Base-by-base conservation (phyloP, 148 eudicot genomes). In the Rhododendron molle region DNA sequence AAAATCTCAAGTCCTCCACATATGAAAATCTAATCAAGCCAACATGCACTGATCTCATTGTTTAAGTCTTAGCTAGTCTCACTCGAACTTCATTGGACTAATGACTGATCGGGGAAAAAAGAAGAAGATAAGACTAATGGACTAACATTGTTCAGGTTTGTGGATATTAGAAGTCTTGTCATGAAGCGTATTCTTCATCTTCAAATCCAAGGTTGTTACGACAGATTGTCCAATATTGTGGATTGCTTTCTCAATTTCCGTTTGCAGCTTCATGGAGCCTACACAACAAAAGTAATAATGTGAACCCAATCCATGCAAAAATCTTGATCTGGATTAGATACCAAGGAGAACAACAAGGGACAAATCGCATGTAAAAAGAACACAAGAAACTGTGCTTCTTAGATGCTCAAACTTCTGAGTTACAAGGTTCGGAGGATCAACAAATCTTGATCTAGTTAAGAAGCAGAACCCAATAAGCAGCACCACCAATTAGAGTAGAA, bases 121-220 rank as follows among this genome's bases (percentile, higher is more conserved):
- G n/a, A n/a, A n/a, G n/a, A n/a, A n/a, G n/a, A n/a, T n/a, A n/a
- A n/a, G n/a, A n/a, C n/a, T n/a, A n/a, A n/a, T n/a, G n/a, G n/a
- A n/a, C n/a, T n/a, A n/a, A n/a, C n/a, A n/a, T n/a, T n/a, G n/a
- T n/a, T n/a, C n/a, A n/a, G n/a, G n/a, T 86, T 91, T 89, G 90
- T 88, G 90, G 28, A 89, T 85, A 88, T 93, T 81, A 87, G 96
- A 84, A 77, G 92, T 87, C 90, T 92, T 88, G 49, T 93, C 87
- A 86, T 84, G 93, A 79, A 97, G 94, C 87, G 89, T 91, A 88
- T 91, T 95, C 82, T 93, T 94, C 99, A 97, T 97, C 93, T 92
- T 92, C 85, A 92, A 90, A 92, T 97, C 99, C 88, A 97, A 89
- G 80, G 84, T 83, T 26, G 98, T 92, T 85, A 91, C 85, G 46